Percentiles rank a stretch among this genome's conserved stretches.
These are phyloP conservation scores for Gastrodia elata DNA, from an alignment of 106 monocot species.

Conservation along the genomic window DNA sequence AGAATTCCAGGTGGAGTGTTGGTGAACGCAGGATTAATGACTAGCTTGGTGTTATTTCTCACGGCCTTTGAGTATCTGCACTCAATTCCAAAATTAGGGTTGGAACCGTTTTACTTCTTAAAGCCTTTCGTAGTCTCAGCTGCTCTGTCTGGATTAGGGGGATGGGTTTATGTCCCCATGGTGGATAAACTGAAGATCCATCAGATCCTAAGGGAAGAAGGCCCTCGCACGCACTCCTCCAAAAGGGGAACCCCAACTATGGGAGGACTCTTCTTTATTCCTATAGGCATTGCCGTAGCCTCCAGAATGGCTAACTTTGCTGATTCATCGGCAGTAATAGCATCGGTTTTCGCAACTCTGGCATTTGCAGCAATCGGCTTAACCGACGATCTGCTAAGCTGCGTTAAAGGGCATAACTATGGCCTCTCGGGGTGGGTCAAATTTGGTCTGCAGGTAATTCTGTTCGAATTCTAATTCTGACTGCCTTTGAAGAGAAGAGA, in stretches of 20 bases:
- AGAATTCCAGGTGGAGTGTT: conserved; percentile 52
- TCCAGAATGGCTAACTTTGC: conserved; percentile 23
- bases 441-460: conserved; percentile 43
- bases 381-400: conserved; percentile 52
- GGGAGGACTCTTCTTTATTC: conserved; percentile 87
- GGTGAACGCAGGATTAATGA: conserved; percentile 39
- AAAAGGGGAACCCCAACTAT: conserved; percentile 60
- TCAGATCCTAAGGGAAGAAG: conserved; percentile 45
- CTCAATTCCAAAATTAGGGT: conserved; percentile 43
- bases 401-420: conserved; percentile 33
- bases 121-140: conserved; percentile 58
- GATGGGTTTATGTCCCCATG: conserved; percentile 59
- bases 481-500: background rate
- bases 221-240: conserved; percentile 27
- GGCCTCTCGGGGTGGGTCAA: conserved; percentile 58
- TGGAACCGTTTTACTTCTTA: conserved; percentile 51
- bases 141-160: conserved; percentile 45
- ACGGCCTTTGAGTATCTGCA: conserved; percentile 63
- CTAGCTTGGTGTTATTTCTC: conserved; percentile 38
- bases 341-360: conserved; percentile 47
- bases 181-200: conserved; percentile 51
- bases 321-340: conserved; percentile 37
- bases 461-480: background rate
- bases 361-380: conserved; percentile 64
- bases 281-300: conserved; percentile 67